Evolutionary conservation across 2,329 filamentous ascomycete species (phyloP).

Genomic region (Trichoderma arundinaceum): DNA sequence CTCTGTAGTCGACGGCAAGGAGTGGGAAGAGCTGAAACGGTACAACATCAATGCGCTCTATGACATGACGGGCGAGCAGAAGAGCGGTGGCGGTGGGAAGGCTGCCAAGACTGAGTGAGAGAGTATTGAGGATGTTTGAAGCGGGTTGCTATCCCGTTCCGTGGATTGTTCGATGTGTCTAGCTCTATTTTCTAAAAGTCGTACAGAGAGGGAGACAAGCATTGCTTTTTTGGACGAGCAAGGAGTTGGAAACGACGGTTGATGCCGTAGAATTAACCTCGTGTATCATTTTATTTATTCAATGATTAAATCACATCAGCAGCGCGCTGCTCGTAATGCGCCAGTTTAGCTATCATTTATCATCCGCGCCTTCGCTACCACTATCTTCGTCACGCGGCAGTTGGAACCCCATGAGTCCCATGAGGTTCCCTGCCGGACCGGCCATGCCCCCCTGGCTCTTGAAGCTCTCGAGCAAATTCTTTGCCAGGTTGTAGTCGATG

Average conservation of each 20-base stretch:
- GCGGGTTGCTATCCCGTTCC: background rate
- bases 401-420: slow-evolving; percentile 83
- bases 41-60: slow-evolving; percentile 81
- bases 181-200: background rate
- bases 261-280: background rate
- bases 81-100: slow-evolving; percentile 25
- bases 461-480: slow-evolving; percentile 90
- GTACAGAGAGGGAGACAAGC: background rate
- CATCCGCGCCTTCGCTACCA: background rate
- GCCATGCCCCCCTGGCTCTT: slow-evolving; percentile 85
- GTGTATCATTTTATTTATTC: background rate
- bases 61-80: slow-evolving; percentile 40
- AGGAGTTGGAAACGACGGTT: background rate
- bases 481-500: slow-evolving; percentile 85
- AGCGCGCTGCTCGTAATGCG: background rate
- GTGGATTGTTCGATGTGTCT: background rate
- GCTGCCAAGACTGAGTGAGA: background rate
- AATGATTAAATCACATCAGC: background rate
- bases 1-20: slow-evolving; percentile 72
- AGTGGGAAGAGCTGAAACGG: slow-evolving; percentile 75
- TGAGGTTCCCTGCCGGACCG: slow-evolving; percentile 85
- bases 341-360: background rate
- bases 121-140: background rate
- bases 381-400: slow-evolving; percentile 77
- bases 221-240: background rate